A percentile compares a stretch with the other conserved stretches of the same genome.
Evolutionary conservation across 257 asterid species (phyloP).

Genomic region (Solanum virginianum): DNA sequence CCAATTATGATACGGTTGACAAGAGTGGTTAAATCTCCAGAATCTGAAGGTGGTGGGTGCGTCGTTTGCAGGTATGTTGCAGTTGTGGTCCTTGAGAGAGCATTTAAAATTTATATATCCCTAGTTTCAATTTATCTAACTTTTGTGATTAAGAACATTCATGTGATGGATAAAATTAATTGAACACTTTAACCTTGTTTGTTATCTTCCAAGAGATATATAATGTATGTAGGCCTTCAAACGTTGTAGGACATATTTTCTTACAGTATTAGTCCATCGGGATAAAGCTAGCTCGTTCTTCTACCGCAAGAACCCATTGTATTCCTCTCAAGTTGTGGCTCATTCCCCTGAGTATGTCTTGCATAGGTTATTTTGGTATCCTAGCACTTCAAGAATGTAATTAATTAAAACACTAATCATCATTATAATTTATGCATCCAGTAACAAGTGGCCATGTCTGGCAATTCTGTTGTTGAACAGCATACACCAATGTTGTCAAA

Average conservation of each 20-base stretch:
- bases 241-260: not conserved
- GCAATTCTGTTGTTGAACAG: not conserved
- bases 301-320: not conserved
- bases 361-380: not conserved
- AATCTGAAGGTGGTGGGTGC: conserved; percentile 87
- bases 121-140: not conserved
- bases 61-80: conserved; percentile 81
- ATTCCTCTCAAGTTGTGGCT: not conserved
- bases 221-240: not conserved
- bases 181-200: not conserved
- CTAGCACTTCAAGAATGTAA: not conserved
- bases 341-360: not conserved
- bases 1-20: conserved; percentile 60
- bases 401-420: not conserved
- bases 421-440: not conserved
- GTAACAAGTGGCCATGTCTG: not conserved
- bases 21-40: conserved; percentile 85
- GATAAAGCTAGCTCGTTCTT: not conserved
- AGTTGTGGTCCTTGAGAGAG: not conserved
- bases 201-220: not conserved
- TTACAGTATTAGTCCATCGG: not conserved
- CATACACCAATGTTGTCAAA: not conserved
- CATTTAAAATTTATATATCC: not conserved
- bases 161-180: not conserved
- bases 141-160: not conserved